These are phyloP conservation scores for Phylloboletellus chloephorus DNA, from an alignment of 1,284 basidiomycete species.

Conservation along the genomic window DNA sequence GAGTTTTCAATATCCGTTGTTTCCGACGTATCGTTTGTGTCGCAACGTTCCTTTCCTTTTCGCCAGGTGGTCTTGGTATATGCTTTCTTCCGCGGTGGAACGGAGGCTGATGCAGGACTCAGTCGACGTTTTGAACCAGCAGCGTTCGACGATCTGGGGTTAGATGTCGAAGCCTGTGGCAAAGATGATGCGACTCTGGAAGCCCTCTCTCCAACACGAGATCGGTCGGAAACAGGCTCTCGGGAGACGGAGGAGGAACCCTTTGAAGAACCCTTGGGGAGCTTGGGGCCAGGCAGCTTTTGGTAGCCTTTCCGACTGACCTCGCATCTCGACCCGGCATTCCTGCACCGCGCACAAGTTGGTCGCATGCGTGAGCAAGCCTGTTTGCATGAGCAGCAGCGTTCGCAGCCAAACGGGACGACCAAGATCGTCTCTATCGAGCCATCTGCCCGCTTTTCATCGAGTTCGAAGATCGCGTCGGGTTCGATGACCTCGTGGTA, in stretches of 20 bases:
- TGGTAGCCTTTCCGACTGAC: conserved; percentile 15
- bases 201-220: neutral
- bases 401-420: conserved; percentile 17
- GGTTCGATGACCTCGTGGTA: conserved; percentile 25
- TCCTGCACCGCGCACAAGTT: conserved; percentile 22
- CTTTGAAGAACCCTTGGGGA: neutral
- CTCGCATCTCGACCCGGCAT: conserved; percentile 3
- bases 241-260: neutral
- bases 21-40: neutral
- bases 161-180: neutral
- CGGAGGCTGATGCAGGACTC: conserved; percentile 12
- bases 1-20: conserved; percentile 1
- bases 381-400: conserved; percentile 12
- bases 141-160: neutral
- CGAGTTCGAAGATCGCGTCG: conserved; percentile 26
- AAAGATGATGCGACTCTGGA: neutral
- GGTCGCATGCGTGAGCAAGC: conserved; percentile 25
- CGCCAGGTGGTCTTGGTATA: neutral
- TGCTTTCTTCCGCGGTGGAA: conserved; percentile 12
- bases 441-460: conserved; percentile 11
- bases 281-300: conserved; percentile 23
- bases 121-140: conserved; percentile 13
- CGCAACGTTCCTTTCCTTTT: neutral
- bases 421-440: conserved; percentile 19
- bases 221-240: neutral